phyloP scores from a whole-genome alignment of 2,329 filamentous ascomycete genomes.

The Aotearoamyces nothofagi region DNA sequence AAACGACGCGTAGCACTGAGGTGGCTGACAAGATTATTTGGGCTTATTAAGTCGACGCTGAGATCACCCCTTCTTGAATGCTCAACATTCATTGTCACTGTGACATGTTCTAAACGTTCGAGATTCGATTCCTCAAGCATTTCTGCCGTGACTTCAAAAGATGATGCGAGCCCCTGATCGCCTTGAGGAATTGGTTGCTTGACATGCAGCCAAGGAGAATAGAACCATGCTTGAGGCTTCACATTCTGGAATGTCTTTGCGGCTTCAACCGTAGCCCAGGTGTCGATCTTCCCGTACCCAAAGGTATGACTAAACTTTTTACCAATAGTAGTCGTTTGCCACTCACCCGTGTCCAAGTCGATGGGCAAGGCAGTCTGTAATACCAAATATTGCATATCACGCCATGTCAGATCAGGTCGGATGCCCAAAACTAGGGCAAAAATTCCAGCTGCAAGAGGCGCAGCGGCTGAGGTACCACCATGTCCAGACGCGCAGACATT shows the following conservation, averaged over 20 bases:
- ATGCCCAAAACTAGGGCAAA: slow-evolving; percentile 77
- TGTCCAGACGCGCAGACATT: slow-evolving; percentile 70
- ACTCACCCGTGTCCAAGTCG: slow-evolving; percentile 57
- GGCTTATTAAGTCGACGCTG: slow-evolving; percentile 82
- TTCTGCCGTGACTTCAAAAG: slow-evolving; percentile 68
- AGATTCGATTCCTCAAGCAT: slow-evolving; percentile 75
- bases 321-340: slow-evolving; percentile 68
- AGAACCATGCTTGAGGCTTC: slow-evolving; percentile 91
- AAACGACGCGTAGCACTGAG: slow-evolving; percentile 59
- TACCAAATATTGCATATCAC: slow-evolving; percentile 86
- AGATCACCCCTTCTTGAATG: slow-evolving; percentile 81
- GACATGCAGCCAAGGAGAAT: slow-evolving; percentile 87
- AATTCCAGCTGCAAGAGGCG: slow-evolving; percentile 81
- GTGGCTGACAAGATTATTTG: slow-evolving; percentile 66
- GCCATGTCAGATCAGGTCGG: slow-evolving; percentile 79
- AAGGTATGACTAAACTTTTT: slow-evolving; percentile 88
- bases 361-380: slow-evolving; percentile 73
- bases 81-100: slow-evolving; percentile 90
- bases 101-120: slow-evolving; percentile 82
- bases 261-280: slow-evolving; percentile 67
- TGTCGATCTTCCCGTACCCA: slow-evolving; percentile 91
- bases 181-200: slow-evolving; percentile 78
- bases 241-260: slow-evolving; percentile 78
- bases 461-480: slow-evolving; percentile 89
- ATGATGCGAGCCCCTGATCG: slow-evolving; percentile 59